Evolutionary conservation across 805 yeast genomes (phyloP).

Genomic region (Yarrowia deformans): DNA sequence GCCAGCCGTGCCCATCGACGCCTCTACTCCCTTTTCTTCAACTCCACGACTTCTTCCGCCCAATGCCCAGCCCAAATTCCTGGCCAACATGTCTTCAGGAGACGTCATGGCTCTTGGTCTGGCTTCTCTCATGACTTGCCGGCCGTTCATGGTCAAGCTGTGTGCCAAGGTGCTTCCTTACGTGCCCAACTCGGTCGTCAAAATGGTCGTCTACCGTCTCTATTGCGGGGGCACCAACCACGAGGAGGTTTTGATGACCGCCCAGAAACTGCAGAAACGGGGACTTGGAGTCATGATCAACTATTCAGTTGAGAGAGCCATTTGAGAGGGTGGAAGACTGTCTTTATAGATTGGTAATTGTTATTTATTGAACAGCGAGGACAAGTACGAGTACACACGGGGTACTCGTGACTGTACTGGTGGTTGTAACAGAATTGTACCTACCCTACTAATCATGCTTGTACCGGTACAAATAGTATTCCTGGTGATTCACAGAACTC

Average conservation of each 20-base stretch:
- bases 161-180: constrained; percentile 50
- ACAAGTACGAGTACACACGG: no score
- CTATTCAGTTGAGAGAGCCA: constrained; percentile 8
- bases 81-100: constrained; percentile 5
- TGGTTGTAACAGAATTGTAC: no score
- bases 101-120: constrained; percentile 43
- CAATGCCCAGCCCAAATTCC: not conserved
- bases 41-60: constrained; percentile 20
- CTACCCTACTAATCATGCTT: no score
- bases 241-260: constrained; percentile 72
- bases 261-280: constrained; percentile 66
- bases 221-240: constrained; percentile 91
- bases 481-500: no score
- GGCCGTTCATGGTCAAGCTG: constrained; percentile 47
- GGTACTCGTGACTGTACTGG: no score
- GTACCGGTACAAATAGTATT: no score
- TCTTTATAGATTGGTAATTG: no score
- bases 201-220: constrained; percentile 74
- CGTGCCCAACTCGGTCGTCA: constrained; percentile 71
- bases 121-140: constrained; percentile 49
- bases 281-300: constrained; percentile 81
- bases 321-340: not conserved
- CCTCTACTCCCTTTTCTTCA: constrained; percentile 1
- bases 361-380: no score
- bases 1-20: not conserved